Evolutionary conservation across 192 early-diverging fungal genomes (phyloP).

Genomic region (Umbelopsis ramanniana): DNA sequence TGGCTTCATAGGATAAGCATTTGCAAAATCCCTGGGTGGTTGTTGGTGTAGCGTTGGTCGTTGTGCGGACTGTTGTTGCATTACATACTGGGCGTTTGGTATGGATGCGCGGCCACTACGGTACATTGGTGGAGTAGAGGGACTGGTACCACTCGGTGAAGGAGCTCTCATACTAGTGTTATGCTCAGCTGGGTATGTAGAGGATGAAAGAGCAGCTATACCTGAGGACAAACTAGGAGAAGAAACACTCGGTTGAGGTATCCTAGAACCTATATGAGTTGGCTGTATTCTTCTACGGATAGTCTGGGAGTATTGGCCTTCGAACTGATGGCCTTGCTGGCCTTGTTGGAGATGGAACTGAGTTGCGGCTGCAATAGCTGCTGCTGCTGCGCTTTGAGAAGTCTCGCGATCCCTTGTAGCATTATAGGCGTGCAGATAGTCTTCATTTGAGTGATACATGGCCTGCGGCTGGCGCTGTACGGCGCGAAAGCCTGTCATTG

Average conservation of each 20-base stretch:
- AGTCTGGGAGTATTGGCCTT: not conserved
- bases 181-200: not conserved
- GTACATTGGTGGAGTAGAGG: not conserved
- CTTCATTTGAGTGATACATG: slow-evolving; percentile 15
- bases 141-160: not conserved
- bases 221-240: not conserved
- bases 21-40: slow-evolving; percentile 11
- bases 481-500: slow-evolving; percentile 17
- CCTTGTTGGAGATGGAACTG: slow-evolving; percentile 10
- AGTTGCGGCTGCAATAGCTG: slow-evolving; percentile 8
- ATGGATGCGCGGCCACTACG: not conserved
- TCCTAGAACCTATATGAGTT: slow-evolving; percentile 3
- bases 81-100: not conserved
- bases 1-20: slow-evolving; percentile 58
- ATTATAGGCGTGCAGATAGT: not conserved
- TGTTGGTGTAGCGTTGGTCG: not conserved
- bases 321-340: not conserved
- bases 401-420: slow-evolving; percentile 15
- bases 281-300: slow-evolving; percentile 10
- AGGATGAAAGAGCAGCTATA: not conserved
- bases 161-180: not conserved
- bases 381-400: slow-evolving; percentile 13
- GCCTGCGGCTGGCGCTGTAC: slow-evolving; percentile 19
- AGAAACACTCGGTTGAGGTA: slow-evolving; percentile 12
- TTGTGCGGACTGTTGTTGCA: not conserved